Conservation (phyloP, 2,329 filamentous ascomycete species). For the Cladosporium halotolerans region DNA sequence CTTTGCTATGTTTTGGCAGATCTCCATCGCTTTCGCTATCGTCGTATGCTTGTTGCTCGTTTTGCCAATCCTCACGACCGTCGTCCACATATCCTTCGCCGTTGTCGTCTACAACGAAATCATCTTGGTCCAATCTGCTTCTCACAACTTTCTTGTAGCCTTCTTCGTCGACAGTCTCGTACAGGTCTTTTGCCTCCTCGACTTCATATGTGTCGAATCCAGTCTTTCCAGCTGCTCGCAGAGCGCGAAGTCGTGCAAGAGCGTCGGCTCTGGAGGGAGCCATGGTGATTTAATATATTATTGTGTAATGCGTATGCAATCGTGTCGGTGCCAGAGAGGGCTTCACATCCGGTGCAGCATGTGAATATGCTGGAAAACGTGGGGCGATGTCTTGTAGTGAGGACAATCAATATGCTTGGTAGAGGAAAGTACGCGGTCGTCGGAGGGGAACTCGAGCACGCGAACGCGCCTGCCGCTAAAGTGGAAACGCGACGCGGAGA, state of each 20-base stretch:
- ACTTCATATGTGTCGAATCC: constrained; percentile 81
- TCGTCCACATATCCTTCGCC: constrained; percentile 95
- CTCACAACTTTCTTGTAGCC: constrained; percentile 95
- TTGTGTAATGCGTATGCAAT: neutral
- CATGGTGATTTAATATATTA: constrained; percentile 18
- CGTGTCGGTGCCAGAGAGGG: neutral
- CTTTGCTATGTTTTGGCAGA: constrained; percentile 51
- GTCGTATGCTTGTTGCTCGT: constrained; percentile 57
- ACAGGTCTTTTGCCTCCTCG: constrained; percentile 74
- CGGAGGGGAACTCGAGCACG: constrained; percentile 2
- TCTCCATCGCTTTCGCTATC: constrained; percentile 73
- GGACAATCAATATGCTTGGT: neutral
- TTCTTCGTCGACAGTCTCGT: constrained; percentile 95
- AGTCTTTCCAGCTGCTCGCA: constrained; percentile 86
- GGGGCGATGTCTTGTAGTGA: too few species aligned
- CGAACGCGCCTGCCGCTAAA: neutral
- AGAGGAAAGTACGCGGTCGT: neutral
- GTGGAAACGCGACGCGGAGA: too few species aligned
- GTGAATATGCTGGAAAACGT: too few species aligned
- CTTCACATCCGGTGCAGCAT: too few species aligned
- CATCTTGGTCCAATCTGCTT: constrained; percentile 80
- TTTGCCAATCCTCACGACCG: constrained; percentile 89
- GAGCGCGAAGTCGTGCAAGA: constrained; percentile 71
- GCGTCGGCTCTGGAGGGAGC: constrained; percentile 27
- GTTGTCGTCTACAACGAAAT: constrained; percentile 98